phyloP scores from a whole-genome alignment of 148 eudicot genomes.

The Mesembryanthemum crystallinum region DNA sequence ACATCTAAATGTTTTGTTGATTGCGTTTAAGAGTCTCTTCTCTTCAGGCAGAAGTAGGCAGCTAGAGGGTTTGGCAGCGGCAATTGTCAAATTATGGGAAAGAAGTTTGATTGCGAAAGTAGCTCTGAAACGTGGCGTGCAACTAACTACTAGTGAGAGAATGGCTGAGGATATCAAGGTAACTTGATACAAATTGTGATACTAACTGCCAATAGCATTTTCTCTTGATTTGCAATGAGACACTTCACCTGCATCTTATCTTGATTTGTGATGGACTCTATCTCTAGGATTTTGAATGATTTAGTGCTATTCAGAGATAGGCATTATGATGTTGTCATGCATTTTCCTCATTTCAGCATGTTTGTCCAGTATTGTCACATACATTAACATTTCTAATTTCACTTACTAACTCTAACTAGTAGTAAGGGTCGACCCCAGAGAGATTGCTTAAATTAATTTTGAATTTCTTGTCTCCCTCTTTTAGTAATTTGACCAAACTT shows the following conservation, averaged over 20 bases:
- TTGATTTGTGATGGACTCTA: neutral
- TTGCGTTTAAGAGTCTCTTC: constrained; percentile 12
- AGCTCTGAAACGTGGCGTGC: constrained; percentile 93
- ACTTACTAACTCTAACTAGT: too few species aligned
- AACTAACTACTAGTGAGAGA: constrained; percentile 92
- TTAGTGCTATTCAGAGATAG: neutral
- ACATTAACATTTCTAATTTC: too few species aligned
- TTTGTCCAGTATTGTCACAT: too few species aligned
- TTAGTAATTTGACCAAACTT: too few species aligned
- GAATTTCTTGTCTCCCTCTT: too few species aligned
- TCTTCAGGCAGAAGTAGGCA: constrained; percentile 92
- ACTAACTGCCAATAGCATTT: neutral
- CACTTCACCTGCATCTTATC: neutral
- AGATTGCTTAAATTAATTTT: too few species aligned
- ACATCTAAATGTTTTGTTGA: neutral
- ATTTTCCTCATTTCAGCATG: neutral
- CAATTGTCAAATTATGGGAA: constrained; percentile 90
- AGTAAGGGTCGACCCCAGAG: too few species aligned
- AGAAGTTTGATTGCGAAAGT: constrained; percentile 88
- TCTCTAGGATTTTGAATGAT: neutral
- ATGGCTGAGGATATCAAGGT: constrained; percentile 99
- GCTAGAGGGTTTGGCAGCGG: constrained; percentile 84
- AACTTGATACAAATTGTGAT: constrained; percentile 5
- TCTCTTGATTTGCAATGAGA: neutral
- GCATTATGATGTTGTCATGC: neutral